These are phyloP conservation scores for Mycena sanguinolenta DNA, from an alignment of 768 basidiomycete genomes.

Conservation along the genomic window DNA sequence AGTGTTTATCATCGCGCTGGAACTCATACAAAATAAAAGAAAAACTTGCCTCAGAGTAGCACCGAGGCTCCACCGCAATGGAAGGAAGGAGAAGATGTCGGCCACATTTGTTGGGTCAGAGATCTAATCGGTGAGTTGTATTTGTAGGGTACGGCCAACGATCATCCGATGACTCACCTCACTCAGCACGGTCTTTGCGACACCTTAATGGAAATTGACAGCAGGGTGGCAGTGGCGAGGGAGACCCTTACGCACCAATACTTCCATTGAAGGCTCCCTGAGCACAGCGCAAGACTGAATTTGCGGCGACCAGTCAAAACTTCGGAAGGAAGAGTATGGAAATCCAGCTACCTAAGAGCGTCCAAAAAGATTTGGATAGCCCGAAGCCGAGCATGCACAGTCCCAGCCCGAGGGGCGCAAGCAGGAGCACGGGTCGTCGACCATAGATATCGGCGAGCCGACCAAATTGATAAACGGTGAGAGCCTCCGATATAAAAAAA, in stretches of 20 bases:
- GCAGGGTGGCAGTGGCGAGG: too few species aligned
- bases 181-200: not conserved
- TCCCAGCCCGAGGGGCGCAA: constrained; percentile 49
- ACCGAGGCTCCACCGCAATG: constrained; percentile 47
- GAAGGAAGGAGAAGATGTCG: constrained; percentile 47
- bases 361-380: constrained; percentile 38
- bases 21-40: not conserved
- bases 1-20: not conserved
- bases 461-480: constrained; percentile 50
- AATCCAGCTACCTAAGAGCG: too few species aligned
- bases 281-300: constrained; percentile 43
- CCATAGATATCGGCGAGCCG: constrained; percentile 54
- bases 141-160: too few species aligned
- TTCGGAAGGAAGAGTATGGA: too few species aligned
- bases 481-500: constrained; percentile 53
- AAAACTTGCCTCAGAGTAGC: constrained; percentile 38
- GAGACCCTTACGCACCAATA: constrained; percentile 37
- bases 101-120: constrained; percentile 45
- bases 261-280: constrained; percentile 60
- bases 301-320: too few species aligned
- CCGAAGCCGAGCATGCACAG: constrained; percentile 52
- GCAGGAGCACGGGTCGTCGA: constrained; percentile 49
- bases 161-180: constrained; percentile 45
- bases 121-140: too few species aligned
- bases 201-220: not conserved